Percentiles rank a stretch among this genome's conserved stretches.
Evolutionary conservation across 331 rosid genomes (phyloP).

Genomic region (Telfairia occidentalis): DNA sequence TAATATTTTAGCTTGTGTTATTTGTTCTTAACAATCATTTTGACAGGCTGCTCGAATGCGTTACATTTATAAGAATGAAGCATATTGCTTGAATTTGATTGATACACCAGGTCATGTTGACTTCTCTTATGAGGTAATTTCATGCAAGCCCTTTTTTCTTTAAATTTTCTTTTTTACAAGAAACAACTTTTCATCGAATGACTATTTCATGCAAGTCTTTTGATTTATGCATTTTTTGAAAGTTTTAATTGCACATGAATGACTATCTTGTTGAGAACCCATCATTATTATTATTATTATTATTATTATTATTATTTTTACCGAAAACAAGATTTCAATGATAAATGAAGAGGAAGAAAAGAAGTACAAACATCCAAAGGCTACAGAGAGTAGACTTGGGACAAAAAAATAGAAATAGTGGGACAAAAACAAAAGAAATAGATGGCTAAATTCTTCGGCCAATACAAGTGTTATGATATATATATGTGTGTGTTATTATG

Average conservation of each 20-base stretch:
- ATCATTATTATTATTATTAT: no score
- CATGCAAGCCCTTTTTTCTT: not conserved
- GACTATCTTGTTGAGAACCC: not conserved
- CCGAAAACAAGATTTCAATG: not conserved
- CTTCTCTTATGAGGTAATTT: slow-evolving; percentile 79
- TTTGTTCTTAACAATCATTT: not conserved
- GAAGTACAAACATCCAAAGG: not conserved
- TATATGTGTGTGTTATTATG: no score
- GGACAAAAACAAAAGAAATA: no score
- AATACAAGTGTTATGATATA: no score
- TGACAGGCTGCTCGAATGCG: slow-evolving; percentile 92
- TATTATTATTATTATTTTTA: no score
- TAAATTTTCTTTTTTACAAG: not conserved
- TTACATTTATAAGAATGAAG: slow-evolving; percentile 32
- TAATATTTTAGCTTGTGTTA: not conserved
- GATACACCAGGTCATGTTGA: slow-evolving; percentile 99
- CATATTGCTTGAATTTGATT: slow-evolving; percentile 75
- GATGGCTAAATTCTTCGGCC: no score
- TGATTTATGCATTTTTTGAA: no score
- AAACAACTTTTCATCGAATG: slow-evolving; percentile 1
- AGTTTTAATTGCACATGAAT: no score
- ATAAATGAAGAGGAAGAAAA: no score
- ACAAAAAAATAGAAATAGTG: no score
- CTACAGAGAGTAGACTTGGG: not conserved
- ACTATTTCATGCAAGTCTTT: no score